These are phyloP conservation scores for Microdochium paspali DNA, from an alignment of 2,329 filamentous ascomycete genomes.

Conservation along the genomic window DNA sequence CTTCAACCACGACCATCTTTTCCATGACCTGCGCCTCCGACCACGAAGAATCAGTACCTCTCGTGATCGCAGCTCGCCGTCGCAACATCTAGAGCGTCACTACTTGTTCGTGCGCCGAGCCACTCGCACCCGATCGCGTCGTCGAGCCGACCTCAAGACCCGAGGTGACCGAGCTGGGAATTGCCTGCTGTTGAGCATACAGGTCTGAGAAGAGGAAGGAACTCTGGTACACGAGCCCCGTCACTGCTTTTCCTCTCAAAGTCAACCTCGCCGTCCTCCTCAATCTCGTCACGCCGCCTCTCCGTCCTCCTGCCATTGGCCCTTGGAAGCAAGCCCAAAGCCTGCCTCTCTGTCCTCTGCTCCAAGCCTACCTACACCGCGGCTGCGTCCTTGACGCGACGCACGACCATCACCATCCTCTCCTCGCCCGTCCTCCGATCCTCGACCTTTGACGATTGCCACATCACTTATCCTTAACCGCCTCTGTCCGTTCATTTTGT, in stretches of 20 bases:
- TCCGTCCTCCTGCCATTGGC: neutral
- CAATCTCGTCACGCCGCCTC: neutral
- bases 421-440: conserved; percentile 13
- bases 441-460: conserved; percentile 5
- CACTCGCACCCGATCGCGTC: neutral
- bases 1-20: neutral
- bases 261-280: neutral
- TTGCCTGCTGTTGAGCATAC: neutral
- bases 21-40: neutral
- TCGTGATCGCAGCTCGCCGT: neutral
- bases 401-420: conserved; percentile 6
- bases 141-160: neutral
- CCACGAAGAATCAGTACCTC: neutral
- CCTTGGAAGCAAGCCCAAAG: neutral
- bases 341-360: conserved; percentile 6
- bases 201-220: conserved; percentile 1
- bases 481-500: neutral
- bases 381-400: conserved; percentile 1
- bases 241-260: neutral
- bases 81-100: too few species aligned
- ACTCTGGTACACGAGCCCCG: neutral
- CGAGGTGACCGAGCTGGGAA: neutral
- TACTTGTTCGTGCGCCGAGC: neutral
- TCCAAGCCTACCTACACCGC: conserved; percentile 9
- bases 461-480: conserved; percentile 7